Conservation (phyloP, 495 filamentous ascomycete genomes). For the Clavariopsis aquatica region DNA sequence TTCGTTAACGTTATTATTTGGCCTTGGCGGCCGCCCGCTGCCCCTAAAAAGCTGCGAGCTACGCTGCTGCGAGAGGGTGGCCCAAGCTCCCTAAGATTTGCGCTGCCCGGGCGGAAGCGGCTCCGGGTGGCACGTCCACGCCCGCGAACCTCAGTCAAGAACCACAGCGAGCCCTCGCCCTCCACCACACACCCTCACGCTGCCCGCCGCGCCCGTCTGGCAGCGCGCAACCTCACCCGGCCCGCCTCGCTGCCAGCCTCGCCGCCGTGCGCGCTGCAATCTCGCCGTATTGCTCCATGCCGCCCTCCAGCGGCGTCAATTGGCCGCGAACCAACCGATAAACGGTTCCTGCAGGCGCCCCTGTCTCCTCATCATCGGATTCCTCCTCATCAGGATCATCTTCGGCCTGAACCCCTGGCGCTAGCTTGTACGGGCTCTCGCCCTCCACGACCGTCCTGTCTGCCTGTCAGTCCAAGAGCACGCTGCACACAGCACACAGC, state of each 20-base stretch:
- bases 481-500: neutral
- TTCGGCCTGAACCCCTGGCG: slow-evolving; percentile 55
- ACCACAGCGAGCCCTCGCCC: neutral
- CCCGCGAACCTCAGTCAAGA: neutral
- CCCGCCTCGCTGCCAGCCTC: slow-evolving; percentile 32
- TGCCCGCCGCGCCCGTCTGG: too few species aligned
- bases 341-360: slow-evolving; percentile 35
- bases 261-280: slow-evolving; percentile 37
- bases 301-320: slow-evolving; percentile 42
- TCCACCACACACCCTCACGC: neutral
- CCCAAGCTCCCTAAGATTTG: slow-evolving; percentile 14
- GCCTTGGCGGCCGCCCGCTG: slow-evolving; percentile 1
- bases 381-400: slow-evolving; percentile 50
- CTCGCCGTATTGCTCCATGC: slow-evolving; percentile 44
- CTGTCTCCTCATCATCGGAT: slow-evolving; percentile 48
- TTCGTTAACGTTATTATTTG: slow-evolving; percentile 20
- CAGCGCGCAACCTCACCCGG: neutral
- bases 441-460: slow-evolving; percentile 57
- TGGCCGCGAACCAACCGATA: slow-evolving; percentile 41
- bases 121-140: neutral
- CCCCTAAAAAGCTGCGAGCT: slow-evolving; percentile 14
- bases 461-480: slow-evolving; percentile 4
- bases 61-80: neutral
- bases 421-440: slow-evolving; percentile 49
- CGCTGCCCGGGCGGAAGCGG: neutral